Base-by-base conservation (phyloP, 2,329 filamentous ascomycete species). In the Didymella keratinophila region DNA sequence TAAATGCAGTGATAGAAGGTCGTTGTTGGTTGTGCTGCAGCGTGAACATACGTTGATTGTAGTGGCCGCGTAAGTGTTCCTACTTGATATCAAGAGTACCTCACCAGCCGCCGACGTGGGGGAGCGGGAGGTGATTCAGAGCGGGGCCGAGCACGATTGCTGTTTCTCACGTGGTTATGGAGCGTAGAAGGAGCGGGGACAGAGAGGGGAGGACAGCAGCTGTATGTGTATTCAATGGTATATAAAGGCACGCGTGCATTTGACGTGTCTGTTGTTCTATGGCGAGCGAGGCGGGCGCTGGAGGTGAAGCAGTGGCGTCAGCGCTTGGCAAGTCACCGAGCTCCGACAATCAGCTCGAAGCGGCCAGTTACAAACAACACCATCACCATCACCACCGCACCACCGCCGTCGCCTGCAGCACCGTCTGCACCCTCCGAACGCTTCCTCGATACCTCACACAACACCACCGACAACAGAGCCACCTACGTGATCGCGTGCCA, bases 251-350 rank as follows among this genome's bases (percentile, higher is more conserved):
- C 43, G 54, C 62, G 62, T 34, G 56, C 44, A 43, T 25, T 68
- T 66, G 71, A 76, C 73, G 74, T 76, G 73, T 75, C 70, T 71
- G 52, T 52, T 58, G 54, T 45, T 71, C 58, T 71, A 64, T 74
- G 72, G 71, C 60, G 58, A 57, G 64, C 63, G 68, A 74, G 66
- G 71, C 68, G 65, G 63, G 57, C 34, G 57, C 59, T 56, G 57
- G 50, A 52, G 56, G 59, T 65, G 58, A 51, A 52, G 54, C 63
- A 67, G 67, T 71, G 68, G 70, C 69, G 69, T 62, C 63, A 65
- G 50, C 41, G 46, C 57, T 64, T 63, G 62, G 54, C 49, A 34
- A 12, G 36, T 49, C 48, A 52, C 44, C 56, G 61, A 68, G 66
- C 66, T 70, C 63, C 62, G 60, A 48, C 39, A 48, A 66, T 61